Conservation (phyloP, 345 rosid species). For the Sisymbrium irio region DNA sequence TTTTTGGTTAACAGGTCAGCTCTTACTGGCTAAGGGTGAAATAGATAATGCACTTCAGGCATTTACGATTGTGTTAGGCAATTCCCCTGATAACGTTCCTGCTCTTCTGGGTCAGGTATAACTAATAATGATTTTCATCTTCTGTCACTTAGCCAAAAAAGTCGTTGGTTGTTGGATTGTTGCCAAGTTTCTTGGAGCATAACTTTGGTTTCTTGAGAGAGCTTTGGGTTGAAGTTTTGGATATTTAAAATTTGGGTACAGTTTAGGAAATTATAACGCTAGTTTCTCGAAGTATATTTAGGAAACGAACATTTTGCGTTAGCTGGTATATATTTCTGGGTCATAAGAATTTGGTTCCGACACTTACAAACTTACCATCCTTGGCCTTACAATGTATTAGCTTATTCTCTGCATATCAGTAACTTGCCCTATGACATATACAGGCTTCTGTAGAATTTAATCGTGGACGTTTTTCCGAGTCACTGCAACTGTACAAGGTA, state of each 20-base stretch:
- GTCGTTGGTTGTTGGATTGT: not conserved
- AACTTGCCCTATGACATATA: constrained; percentile 26
- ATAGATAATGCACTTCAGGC: constrained; percentile 87
- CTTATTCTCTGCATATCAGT: constrained; percentile 11
- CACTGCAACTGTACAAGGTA: constrained; percentile 87
- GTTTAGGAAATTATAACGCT: not conserved
- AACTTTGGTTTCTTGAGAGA: constrained; percentile 5
- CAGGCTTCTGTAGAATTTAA: constrained; percentile 95
- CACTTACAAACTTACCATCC: not conserved
- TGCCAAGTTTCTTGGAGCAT: not conserved
- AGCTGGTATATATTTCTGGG: not conserved
- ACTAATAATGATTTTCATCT: not conserved
- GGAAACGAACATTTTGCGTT: not conserved
- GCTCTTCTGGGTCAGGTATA: constrained; percentile 97
- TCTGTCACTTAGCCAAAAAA: not conserved
- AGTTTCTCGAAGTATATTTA: not conserved
- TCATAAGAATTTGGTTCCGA: not conserved
- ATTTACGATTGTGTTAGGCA: constrained; percentile 80
- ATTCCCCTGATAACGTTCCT: constrained; percentile 75
- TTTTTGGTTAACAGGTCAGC: constrained; percentile 67
- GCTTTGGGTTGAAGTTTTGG: not conserved
- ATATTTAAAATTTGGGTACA: not conserved
- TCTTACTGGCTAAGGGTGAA: constrained; percentile 93
- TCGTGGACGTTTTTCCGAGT: constrained; percentile 74
- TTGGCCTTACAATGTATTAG: not conserved